phyloP scores from a whole-genome alignment of 176 grass and related monocot genomes.

The Aegilops speltoides region DNA sequence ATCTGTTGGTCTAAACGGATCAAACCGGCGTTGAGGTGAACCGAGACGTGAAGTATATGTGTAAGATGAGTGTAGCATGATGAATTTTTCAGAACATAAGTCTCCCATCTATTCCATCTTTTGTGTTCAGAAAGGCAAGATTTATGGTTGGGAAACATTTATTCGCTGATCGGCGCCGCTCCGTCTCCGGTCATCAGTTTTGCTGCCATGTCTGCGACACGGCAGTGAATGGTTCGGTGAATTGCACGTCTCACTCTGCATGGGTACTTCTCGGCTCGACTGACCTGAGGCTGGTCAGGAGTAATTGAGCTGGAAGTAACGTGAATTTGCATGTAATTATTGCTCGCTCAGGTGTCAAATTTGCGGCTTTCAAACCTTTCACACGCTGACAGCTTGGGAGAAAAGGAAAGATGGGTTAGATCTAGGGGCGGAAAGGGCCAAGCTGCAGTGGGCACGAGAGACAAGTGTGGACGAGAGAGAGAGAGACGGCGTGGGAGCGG shows the following conservation, averaged over 20 bases:
- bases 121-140: neutral
- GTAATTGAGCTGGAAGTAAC: neutral
- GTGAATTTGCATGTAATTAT: neutral
- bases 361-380: slow-evolving; percentile 13
- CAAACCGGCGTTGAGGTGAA: slow-evolving; percentile 40
- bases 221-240: neutral
- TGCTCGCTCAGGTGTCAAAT: neutral
- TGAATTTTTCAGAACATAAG: neutral
- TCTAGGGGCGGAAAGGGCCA: neutral
- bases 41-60: neutral
- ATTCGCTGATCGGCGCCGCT: slow-evolving; percentile 25
- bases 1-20: slow-evolving; percentile 41
- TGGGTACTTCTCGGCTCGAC: neutral
- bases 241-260: neutral
- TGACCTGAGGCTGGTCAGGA: neutral
- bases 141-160: neutral
- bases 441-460: neutral
- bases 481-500: neutral
- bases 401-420: slow-evolving; percentile 2
- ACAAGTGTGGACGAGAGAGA: slow-evolving; percentile 38
- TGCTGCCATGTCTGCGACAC: slow-evolving; percentile 36
- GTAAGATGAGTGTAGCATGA: neutral
- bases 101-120: neutral
- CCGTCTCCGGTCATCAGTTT: neutral
- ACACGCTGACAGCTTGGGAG: neutral